A percentile compares a stretch with the other conserved stretches of the same genome.
Evolutionary conservation across 2,329 filamentous ascomycete species (phyloP).

Genomic region (Lachnellula cervina): DNA sequence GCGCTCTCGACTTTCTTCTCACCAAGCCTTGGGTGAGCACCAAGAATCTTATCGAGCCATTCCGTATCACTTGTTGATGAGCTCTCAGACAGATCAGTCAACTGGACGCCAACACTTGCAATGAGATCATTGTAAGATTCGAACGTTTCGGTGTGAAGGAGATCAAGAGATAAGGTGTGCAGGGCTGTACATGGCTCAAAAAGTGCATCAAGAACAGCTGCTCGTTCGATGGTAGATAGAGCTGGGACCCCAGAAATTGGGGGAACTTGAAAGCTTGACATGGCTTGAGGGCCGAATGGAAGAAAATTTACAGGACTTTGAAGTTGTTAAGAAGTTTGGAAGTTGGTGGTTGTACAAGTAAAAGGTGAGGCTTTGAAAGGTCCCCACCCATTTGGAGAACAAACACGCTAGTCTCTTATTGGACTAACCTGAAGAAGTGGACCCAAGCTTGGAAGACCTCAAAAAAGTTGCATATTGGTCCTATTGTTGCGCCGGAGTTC

Average conservation of each 20-base stretch:
- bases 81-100: slow-evolving; percentile 55
- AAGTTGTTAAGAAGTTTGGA: neutral
- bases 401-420: neutral
- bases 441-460: neutral
- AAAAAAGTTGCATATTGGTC: slow-evolving; percentile 7
- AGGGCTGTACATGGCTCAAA: slow-evolving; percentile 79
- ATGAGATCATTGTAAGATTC: slow-evolving; percentile 66
- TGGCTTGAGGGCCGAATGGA: slow-evolving; percentile 7
- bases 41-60: slow-evolving; percentile 67
- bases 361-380: neutral
- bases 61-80: slow-evolving; percentile 44
- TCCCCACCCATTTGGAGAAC: neutral
- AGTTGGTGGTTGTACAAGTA: neutral
- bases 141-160: slow-evolving; percentile 58
- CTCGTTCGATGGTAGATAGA: slow-evolving; percentile 51
- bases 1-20: slow-evolving; percentile 77
- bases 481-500: slow-evolving; percentile 20
- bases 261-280: slow-evolving; percentile 45
- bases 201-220: slow-evolving; percentile 64
- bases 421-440: too few relatives aligned
- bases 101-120: slow-evolving; percentile 56
- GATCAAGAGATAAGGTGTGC: slow-evolving; percentile 64
- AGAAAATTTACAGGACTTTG: neutral
- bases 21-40: slow-evolving; percentile 78
- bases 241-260: slow-evolving; percentile 49